A percentile compares a stretch with the other conserved stretches of the same genome.
phyloP scores from a whole-genome alignment of 192 early-diverging fungal genomes.

The Backusella sp. region DNA sequence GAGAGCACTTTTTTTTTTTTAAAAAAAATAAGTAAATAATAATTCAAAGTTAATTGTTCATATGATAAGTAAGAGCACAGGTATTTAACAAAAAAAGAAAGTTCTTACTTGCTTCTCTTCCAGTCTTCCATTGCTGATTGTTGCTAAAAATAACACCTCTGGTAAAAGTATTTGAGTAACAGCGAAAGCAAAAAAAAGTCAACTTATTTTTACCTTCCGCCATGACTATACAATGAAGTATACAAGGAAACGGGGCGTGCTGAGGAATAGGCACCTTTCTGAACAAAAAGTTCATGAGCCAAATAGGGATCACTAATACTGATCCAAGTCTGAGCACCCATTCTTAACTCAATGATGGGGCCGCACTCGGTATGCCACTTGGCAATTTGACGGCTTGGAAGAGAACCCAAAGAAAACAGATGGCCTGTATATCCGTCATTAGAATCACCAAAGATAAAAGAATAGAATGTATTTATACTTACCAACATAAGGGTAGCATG shows the following conservation, averaged over 20 bases:
- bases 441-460: not conserved
- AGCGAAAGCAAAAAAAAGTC: not conserved
- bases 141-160: constrained; percentile 13
- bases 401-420: not conserved
- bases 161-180: not conserved
- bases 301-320: not conserved
- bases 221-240: not conserved
- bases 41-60: too few species aligned
- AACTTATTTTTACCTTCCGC: not conserved
- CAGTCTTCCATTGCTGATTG: not conserved
- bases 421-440: not conserved
- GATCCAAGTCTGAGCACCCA: not conserved
- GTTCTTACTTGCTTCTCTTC: not conserved
- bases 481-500: constrained; percentile 6
- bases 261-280: not conserved
- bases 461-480: too few species aligned
- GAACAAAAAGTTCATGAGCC: constrained; percentile 11
- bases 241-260: not conserved
- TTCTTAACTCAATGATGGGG: not conserved
- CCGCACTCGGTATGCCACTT: constrained; percentile 5
- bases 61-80: too few species aligned
- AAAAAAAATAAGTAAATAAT: too few species aligned
- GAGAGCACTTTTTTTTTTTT: not conserved
- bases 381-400: not conserved
- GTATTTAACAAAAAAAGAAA: too few species aligned